phyloP scores from a whole-genome alignment of 139 green algal genomes.

The Spirogloea muscicola region DNA sequence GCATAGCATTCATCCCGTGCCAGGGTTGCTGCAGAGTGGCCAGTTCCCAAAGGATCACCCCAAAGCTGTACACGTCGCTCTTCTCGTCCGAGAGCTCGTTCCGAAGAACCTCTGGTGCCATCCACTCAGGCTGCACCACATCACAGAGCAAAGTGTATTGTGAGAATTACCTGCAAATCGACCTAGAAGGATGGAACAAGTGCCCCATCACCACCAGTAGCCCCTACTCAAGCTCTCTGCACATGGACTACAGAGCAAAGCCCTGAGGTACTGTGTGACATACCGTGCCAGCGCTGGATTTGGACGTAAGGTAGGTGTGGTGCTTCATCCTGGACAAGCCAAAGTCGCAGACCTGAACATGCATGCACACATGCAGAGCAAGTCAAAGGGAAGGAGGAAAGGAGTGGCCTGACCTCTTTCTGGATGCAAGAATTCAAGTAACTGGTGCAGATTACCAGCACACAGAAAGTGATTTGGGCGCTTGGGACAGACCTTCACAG shows the following conservation, averaged over 20 bases:
- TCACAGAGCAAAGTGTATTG: too few species aligned
- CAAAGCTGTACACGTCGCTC: slow-evolving; percentile 79
- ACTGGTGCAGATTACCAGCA: neutral
- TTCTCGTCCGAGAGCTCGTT: slow-evolving; percentile 75
- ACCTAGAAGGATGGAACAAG: too few species aligned
- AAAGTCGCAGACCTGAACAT: slow-evolving; percentile 69
- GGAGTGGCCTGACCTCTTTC: neutral
- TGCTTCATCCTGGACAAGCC: slow-evolving; percentile 27
- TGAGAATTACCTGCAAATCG: too few species aligned
- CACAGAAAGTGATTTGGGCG: slow-evolving; percentile 46
- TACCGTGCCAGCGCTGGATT: slow-evolving; percentile 65
- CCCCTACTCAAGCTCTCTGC: too few species aligned
- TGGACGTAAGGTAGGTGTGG: slow-evolving; percentile 50
- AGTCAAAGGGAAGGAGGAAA: neutral
- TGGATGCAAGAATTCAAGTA: neutral
- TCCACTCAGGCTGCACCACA: slow-evolving; percentile 78
- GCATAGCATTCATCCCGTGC: slow-evolving; percentile 66
- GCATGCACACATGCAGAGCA: slow-evolving; percentile 14
- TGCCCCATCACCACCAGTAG: too few species aligned
- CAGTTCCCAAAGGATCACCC: slow-evolving; percentile 90
- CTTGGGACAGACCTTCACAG: slow-evolving; percentile 67
- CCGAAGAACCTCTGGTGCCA: slow-evolving; percentile 65
- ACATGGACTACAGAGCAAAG: too few species aligned
- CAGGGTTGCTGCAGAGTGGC: slow-evolving; percentile 79
- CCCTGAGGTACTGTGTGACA: too few species aligned